Conservation (phyloP, 805 yeast species). For the Komagataella kurtzmanii region DNA sequence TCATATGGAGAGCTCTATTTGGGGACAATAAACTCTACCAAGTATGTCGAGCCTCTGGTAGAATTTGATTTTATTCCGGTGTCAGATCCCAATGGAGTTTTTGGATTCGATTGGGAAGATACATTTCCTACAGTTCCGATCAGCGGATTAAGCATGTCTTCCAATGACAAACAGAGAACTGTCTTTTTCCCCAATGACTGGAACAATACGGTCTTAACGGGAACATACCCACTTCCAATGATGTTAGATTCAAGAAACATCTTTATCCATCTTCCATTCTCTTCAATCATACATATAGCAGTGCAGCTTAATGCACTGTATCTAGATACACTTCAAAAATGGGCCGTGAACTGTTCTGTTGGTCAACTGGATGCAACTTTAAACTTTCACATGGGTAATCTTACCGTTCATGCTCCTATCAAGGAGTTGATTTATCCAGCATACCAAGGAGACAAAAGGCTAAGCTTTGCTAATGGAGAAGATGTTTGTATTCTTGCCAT, state of each 20-base stretch:
- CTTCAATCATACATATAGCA: slow-evolving; percentile 45
- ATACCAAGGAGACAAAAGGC: slow-evolving; percentile 15
- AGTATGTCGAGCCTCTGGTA: slow-evolving; percentile 31
- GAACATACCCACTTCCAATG: slow-evolving; percentile 32
- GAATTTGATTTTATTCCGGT: slow-evolving; percentile 37
- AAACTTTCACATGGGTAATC: slow-evolving; percentile 37
- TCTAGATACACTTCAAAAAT: slow-evolving; percentile 26
- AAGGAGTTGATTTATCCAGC: slow-evolving; percentile 30
- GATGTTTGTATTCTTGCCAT: slow-evolving; percentile 44
- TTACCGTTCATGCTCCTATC: slow-evolving; percentile 36
- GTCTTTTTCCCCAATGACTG: slow-evolving; percentile 14
- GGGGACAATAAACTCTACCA: slow-evolving; percentile 43
- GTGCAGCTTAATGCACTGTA: slow-evolving; percentile 59
- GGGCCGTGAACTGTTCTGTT: slow-evolving; percentile 54
- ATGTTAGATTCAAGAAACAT: slow-evolving; percentile 42
- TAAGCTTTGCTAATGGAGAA: slow-evolving; percentile 39
- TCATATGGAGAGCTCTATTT: slow-evolving; percentile 27
- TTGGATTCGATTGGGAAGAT: neutral
- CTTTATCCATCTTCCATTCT: slow-evolving; percentile 39
- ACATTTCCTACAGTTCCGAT: slow-evolving; percentile 30
- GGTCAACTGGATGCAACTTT: slow-evolving; percentile 33
- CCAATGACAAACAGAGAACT: slow-evolving; percentile 11
- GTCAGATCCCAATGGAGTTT: slow-evolving; percentile 14
- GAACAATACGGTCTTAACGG: slow-evolving; percentile 24
- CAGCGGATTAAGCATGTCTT: slow-evolving; percentile 27